These are phyloP conservation scores for Penstemon newberryi DNA, from an alignment of 257 asterid species.

Conservation along the genomic window DNA sequence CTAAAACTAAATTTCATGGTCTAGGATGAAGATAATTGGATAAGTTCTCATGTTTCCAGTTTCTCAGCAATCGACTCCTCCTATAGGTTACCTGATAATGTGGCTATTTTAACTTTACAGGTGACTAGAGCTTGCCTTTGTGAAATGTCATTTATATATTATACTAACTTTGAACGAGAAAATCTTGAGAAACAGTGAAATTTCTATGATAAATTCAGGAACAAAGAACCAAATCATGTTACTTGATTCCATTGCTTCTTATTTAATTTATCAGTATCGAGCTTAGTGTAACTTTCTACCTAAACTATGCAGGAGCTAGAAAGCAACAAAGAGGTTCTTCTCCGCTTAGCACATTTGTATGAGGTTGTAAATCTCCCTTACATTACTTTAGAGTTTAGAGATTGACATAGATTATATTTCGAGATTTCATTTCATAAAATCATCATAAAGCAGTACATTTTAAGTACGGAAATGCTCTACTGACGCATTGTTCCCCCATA, in stretches of 20 bases:
- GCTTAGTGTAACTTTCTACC: background rate
- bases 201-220: slow-evolving; percentile 10
- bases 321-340: slow-evolving; percentile 43
- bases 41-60: slow-evolving; percentile 33
- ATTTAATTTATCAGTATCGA: background rate
- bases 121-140: slow-evolving; percentile 24
- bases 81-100: slow-evolving; percentile 51
- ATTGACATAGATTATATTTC: background rate
- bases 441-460: background rate
- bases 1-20: slow-evolving; percentile 16
- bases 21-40: slow-evolving; percentile 51
- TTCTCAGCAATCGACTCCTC: slow-evolving; percentile 56
- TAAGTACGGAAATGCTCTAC: slow-evolving; percentile 31
- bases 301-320: slow-evolving; percentile 48
- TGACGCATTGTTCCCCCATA: background rate
- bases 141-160: slow-evolving; percentile 3
- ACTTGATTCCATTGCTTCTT: slow-evolving; percentile 10
- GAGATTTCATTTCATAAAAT: slow-evolving; percentile 1
- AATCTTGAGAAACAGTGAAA: slow-evolving; percentile 9
- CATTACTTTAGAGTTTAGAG: slow-evolving; percentile 12
- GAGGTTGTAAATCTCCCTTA: slow-evolving; percentile 43
- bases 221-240: background rate
- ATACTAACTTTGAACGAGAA: background rate
- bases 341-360: slow-evolving; percentile 60
- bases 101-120: slow-evolving; percentile 62